Conservation (phyloP, 441 rosid genomes). For the Mallotus repandus region DNA sequence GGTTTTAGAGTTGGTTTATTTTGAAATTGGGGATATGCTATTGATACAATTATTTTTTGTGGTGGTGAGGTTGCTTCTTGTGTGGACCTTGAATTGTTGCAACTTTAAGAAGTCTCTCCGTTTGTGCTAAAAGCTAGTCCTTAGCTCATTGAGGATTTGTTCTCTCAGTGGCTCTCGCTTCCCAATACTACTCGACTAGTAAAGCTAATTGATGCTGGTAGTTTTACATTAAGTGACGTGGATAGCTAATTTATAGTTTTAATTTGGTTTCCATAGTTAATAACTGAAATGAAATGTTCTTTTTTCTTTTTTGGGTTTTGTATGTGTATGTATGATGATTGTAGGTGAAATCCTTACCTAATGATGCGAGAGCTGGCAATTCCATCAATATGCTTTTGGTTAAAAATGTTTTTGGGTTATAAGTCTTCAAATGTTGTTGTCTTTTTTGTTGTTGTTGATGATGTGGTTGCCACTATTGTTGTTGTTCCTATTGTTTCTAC, state of each 20-base stretch:
- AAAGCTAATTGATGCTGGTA: conserved; percentile 12
- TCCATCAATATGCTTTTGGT: conserved; percentile 50
- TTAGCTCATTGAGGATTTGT: conserved; percentile 53
- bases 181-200: conserved; percentile 67
- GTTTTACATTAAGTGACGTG: not conserved
- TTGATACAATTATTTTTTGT: conserved; percentile 32
- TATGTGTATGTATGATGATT: conserved; percentile 11
- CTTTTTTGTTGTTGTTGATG: no score
- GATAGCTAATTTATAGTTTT: not conserved
- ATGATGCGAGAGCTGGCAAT: conserved; percentile 67
- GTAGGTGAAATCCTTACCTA: conserved; percentile 68
- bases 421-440: no score
- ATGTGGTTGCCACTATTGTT: no score
- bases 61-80: conserved; percentile 35
- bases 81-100: conserved; percentile 65
- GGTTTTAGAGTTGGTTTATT: not conserved
- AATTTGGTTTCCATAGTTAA: not conserved
- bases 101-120: conserved; percentile 68
- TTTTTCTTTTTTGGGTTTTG: no score
- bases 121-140: conserved; percentile 50
- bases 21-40: conserved; percentile 30
- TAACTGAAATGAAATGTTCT: no score
- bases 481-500: no score
- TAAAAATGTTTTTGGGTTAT: no score
- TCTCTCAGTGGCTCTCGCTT: conserved; percentile 87